phyloP scores from a whole-genome alignment of 495 filamentous ascomycete species.

The Annulohypoxylon bovei region DNA sequence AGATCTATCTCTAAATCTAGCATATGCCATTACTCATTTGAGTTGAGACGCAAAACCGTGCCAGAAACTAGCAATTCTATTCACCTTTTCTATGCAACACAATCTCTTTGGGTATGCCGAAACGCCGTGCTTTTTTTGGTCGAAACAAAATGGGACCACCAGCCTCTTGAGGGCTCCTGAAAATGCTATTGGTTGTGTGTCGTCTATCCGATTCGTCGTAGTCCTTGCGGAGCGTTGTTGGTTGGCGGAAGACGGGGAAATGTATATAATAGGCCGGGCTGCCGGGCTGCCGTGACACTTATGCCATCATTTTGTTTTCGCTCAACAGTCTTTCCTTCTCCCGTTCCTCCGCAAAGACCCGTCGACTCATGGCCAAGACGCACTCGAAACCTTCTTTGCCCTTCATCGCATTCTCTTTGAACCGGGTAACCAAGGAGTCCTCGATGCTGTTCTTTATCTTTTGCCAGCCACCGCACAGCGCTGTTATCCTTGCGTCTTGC shows the following conservation, averaged over 20 bases:
- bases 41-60: background rate
- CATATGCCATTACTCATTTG: background rate
- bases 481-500: slow-evolving; percentile 91
- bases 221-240: background rate
- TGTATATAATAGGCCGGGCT: background rate
- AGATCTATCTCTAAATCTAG: slow-evolving; percentile 25
- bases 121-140: slow-evolving; percentile 48
- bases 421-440: slow-evolving; percentile 86
- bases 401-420: slow-evolving; percentile 87
- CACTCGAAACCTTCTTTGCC: slow-evolving; percentile 93
- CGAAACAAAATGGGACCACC: slow-evolving; percentile 23
- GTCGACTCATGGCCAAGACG: slow-evolving; percentile 91
- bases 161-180: slow-evolving; percentile 33
- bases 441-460: slow-evolving; percentile 94
- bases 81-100: slow-evolving; percentile 38
- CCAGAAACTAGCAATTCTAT: slow-evolving; percentile 19
- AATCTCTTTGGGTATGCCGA: slow-evolving; percentile 43
- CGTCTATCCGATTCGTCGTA: slow-evolving; percentile 38
- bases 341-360: slow-evolving; percentile 90
- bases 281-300: background rate
- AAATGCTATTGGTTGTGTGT: slow-evolving; percentile 39
- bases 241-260: background rate
- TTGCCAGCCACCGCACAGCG: slow-evolving; percentile 94
- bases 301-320: slow-evolving; percentile 42
- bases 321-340: slow-evolving; percentile 61